These are phyloP conservation scores for Pneumocystis oryctolagi DNA, from an alignment of 1,139 yeast genomes.

Conservation along the genomic window DNA sequence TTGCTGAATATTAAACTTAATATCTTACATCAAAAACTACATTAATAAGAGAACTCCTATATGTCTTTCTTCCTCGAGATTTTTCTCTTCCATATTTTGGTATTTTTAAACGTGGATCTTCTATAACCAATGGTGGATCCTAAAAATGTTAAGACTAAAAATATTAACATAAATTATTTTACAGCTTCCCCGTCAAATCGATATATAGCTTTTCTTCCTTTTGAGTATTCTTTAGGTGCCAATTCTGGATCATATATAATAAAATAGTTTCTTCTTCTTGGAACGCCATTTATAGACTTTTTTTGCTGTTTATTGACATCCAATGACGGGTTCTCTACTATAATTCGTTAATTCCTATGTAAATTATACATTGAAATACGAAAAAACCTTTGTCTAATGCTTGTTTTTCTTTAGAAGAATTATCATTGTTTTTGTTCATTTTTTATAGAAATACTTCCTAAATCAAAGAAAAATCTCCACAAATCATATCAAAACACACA, in stretches of 20 bases:
- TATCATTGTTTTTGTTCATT: background rate
- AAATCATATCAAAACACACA: too few relatives aligned
- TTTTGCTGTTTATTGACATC: background rate
- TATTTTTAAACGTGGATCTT: conserved; percentile 31
- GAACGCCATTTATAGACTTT: background rate
- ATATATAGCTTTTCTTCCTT: conserved; percentile 6
- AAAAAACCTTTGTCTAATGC: background rate
- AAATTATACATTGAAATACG: background rate
- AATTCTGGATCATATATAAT: conserved; percentile 13
- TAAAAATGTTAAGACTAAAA: background rate
- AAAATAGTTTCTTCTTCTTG: conserved; percentile 6
- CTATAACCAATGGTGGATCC: background rate
- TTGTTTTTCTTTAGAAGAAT: background rate
- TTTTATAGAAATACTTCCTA: background rate
- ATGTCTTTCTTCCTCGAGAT: conserved; percentile 16
- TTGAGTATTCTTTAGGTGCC: conserved; percentile 5
- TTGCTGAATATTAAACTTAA: conserved; percentile 13
- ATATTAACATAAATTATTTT: background rate
- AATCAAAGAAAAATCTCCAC: background rate
- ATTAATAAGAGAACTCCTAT: conserved; percentile 21
- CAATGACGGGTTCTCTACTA: background rate
- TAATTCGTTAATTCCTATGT: background rate
- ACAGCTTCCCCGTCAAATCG: conserved; percentile 9
- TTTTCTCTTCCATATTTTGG: conserved; percentile 36
- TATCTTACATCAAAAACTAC: conserved; percentile 8